Evolutionary conservation across 352 stramenopile species (phyloP), one percentile per base, ranked within the genome.

Genomic region (Phytophthora tubulina): DNA sequence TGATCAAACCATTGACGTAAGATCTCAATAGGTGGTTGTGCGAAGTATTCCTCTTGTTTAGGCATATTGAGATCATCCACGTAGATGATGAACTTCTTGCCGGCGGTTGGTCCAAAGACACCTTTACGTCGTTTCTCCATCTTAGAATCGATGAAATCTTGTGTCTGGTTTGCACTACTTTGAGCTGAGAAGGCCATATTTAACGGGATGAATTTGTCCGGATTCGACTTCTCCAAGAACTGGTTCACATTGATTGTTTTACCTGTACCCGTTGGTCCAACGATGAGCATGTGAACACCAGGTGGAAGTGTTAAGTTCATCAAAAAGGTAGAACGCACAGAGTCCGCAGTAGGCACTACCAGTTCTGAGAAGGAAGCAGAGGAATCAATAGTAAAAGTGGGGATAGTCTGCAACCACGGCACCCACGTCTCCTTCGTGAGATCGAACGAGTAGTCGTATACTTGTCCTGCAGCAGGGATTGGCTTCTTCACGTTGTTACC

Each of bases 21-120:
- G 27, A 99, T 95, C 71, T 99, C 96, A 51, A 99, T 97, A 6
- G 96, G 93, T 8, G 96, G 96, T 78, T 99, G 96, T 1, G 96
- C 96, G 51, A 97, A 97, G 61, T 96, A 98, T 56, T 96, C 89
- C 63, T 98, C 95, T 38, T 93, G 88, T 67, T 98, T 97, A 1
- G 96, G 96, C 96, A 99, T 99, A 73, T 98, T 98, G 7, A 99
- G 71, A 64, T 98, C 96, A 73, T 99, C 96, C 13, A 98, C 86
- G 67, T 98, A 97, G 33, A 98, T 86, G 56, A 98, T 91, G 41
- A 95, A 97, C 45, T 88, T 88, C 76, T 98, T 98, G 6, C 96
- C 95, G 3, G 91, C 89, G 0, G 92, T 84, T 0, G 96, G 95
- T 7, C 96, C 95, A 52, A 95, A 99, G 3, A 98, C 93, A 4